A percentile compares a stretch with the other conserved stretches of the same genome.
These are phyloP conservation scores for Pistacia atlantica DNA, from an alignment of 345 rosid genomes.

Conservation along the genomic window DNA sequence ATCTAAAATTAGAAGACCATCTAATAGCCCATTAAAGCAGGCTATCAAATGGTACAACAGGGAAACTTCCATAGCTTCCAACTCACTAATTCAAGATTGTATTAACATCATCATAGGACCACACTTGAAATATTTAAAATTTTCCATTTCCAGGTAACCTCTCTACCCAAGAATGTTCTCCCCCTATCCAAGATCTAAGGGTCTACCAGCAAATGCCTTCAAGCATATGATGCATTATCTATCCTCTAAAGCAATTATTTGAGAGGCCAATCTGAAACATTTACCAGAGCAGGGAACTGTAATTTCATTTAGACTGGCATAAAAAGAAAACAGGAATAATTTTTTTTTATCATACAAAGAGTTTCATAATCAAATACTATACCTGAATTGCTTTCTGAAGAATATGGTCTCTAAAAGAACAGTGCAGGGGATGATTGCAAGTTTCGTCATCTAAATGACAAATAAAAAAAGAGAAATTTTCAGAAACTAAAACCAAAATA, in stretches of 20 bases:
- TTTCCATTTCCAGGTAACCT: background rate
- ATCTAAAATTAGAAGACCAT: background rate
- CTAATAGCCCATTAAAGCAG: background rate
- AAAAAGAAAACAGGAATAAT: constrained; percentile 18
- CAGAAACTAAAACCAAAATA: constrained; percentile 18
- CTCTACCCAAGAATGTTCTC: too few species aligned
- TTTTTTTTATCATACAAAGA: constrained; percentile 7
- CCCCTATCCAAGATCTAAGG: background rate
- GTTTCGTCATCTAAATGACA: constrained; percentile 85
- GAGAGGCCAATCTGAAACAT: constrained; percentile 5
- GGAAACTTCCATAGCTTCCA: background rate
- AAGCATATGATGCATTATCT: background rate
- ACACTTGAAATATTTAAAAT: background rate
- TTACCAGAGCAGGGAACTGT: background rate
- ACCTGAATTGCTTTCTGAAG: constrained; percentile 98
- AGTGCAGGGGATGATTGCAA: constrained; percentile 98
- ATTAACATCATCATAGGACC: background rate
- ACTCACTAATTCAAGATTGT: background rate
- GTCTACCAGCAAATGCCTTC: constrained; percentile 10
- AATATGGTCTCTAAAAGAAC: constrained; percentile 98
- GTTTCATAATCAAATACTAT: constrained; percentile 3
- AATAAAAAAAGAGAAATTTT: constrained; percentile 19
- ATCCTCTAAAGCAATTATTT: constrained; percentile 1
- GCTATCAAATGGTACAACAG: background rate
- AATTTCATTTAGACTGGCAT: background rate